Percentiles rank a stretch among this genome's conserved stretches.
These are phyloP conservation scores for Penicillium brasilianum DNA, from an alignment of 2,329 filamentous ascomycete genomes.

Conservation along the genomic window DNA sequence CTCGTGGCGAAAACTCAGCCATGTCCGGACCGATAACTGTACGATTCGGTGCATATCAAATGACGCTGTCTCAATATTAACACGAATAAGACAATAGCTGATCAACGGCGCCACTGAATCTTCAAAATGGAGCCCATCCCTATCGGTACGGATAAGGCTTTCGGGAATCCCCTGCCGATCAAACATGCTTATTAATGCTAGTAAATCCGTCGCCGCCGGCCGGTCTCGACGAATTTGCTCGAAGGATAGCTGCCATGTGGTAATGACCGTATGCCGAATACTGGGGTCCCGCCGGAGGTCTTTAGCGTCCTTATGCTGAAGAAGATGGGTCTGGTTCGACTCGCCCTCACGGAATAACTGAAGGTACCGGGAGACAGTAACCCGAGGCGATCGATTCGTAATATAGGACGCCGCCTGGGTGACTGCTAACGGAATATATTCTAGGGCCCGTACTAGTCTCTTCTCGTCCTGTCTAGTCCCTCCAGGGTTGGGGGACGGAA, in stretches of 20 bases:
- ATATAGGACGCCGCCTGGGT: constrained; percentile 36
- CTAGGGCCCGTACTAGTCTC: constrained; percentile 10
- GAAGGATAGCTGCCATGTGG: constrained; percentile 46
- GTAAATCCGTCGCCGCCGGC: constrained; percentile 16
- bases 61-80: too few relatives aligned
- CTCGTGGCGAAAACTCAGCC: too few relatives aligned
- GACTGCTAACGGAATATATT: constrained; percentile 28
- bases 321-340: constrained; percentile 31
- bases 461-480: constrained; percentile 11
- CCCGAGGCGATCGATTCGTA: constrained; percentile 30
- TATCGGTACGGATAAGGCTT: too few relatives aligned
- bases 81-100: too few relatives aligned
- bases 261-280: constrained; percentile 43
- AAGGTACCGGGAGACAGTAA: constrained; percentile 43
- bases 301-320: constrained; percentile 33
- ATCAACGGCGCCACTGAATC: too few relatives aligned
- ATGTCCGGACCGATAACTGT: too few relatives aligned
- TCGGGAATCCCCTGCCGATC: constrained; percentile 5
- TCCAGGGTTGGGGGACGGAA: constrained; percentile 4
- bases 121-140: too few relatives aligned
- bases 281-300: constrained; percentile 41
- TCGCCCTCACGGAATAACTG: constrained; percentile 41
- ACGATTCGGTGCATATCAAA: too few relatives aligned
- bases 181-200: constrained; percentile 29
- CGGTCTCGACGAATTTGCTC: constrained; percentile 20